Percentiles rank a stretch among this genome's conserved stretches.
Evolutionary conservation across 2,329 filamentous ascomycete genomes (phyloP).

Genomic region (Chrysoporthe deuterocubensis): DNA sequence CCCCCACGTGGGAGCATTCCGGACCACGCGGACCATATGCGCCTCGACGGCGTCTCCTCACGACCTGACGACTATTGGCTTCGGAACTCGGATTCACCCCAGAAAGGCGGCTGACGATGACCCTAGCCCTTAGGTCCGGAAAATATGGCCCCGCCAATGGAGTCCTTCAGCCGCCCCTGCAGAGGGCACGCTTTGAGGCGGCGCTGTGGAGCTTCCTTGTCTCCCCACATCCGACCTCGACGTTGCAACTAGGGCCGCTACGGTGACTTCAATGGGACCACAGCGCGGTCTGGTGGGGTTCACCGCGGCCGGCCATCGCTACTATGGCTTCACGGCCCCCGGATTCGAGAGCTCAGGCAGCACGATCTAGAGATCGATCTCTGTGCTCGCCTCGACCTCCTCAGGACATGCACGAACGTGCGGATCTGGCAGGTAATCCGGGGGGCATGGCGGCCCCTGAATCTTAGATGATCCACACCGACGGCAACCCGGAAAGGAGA

Average conservation of each 20-base stretch:
- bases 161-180: neutral
- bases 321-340: neutral
- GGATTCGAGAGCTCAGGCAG: neutral
- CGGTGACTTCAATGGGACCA: neutral
- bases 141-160: slow-evolving; percentile 3
- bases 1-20: too few relatives aligned
- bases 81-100: neutral
- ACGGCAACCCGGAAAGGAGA: slow-evolving; percentile 20
- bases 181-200: neutral
- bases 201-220: neutral
- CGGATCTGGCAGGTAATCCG: neutral
- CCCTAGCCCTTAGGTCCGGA: neutral
- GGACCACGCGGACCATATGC: too few relatives aligned
- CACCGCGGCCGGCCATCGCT: neutral
- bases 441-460: slow-evolving; percentile 6
- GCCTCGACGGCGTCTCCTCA: neutral
- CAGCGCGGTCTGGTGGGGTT: neutral
- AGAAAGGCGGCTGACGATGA: neutral
- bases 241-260: neutral
- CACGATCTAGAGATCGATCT: neutral
- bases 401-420: neutral
- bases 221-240: slow-evolving; percentile 4
- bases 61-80: neutral
- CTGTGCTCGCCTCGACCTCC: neutral
- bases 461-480: slow-evolving; percentile 17